Percentiles rank a stretch among this genome's conserved stretches.
These are phyloP conservation scores for Debaryomyces hansenii DNA, from an alignment of 805 yeast genomes.

Conservation along the genomic window DNA sequence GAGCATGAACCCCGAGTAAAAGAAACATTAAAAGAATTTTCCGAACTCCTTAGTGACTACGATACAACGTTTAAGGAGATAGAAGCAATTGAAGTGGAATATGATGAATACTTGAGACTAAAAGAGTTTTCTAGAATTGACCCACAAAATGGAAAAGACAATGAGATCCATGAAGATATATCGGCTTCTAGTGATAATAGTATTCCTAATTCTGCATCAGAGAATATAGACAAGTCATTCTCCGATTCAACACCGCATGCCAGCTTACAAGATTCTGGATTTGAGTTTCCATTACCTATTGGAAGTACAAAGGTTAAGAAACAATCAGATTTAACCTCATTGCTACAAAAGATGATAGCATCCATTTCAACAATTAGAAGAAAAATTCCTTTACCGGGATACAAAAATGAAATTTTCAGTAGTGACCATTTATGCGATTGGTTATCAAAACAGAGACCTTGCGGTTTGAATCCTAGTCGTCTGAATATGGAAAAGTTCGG, in stretches of 20 bases:
- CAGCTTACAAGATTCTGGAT: conserved; percentile 10
- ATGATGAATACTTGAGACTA: conserved; percentile 28
- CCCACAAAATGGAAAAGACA: not conserved
- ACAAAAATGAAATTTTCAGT: conserved; percentile 37
- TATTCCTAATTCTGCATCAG: not conserved
- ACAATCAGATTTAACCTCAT: conserved; percentile 17
- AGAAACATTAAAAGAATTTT: conserved; percentile 19
- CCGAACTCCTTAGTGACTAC: conserved; percentile 25
- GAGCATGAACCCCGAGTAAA: conserved; percentile 34
- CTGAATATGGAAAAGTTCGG: conserved; percentile 40
- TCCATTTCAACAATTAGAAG: conserved; percentile 27
- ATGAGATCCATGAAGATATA: not conserved
- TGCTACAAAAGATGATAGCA: conserved; percentile 22
- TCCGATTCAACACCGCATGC: not conserved
- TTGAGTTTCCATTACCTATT: conserved; percentile 31
- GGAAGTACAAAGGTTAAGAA: conserved; percentile 24
- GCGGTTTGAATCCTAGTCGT: conserved; percentile 35
- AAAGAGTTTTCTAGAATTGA: conserved; percentile 28
- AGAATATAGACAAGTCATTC: not conserved
- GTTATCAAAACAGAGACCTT: conserved; percentile 23
- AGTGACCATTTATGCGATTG: conserved; percentile 38
- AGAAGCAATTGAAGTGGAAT: conserved; percentile 29
- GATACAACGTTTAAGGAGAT: conserved; percentile 19
- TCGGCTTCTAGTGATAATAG: not conserved
- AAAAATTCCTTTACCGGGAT: conserved; percentile 41